Base-by-base conservation (phyloP, 2,329 filamentous ascomycete genomes). In the Colletotrichum endophyticum region DNA sequence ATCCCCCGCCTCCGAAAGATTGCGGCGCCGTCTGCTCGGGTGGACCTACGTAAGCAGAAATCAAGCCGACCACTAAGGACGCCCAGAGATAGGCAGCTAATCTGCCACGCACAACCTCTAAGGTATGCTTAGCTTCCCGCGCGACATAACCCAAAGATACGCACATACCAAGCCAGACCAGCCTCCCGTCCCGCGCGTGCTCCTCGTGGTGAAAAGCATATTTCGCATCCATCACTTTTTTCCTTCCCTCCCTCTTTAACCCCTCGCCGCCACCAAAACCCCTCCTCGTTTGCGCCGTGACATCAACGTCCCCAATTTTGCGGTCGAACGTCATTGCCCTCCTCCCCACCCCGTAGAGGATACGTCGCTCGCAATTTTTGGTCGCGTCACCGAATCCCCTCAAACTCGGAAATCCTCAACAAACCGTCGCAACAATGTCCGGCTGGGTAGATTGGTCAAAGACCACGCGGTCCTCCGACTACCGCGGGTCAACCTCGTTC, bases 401-500 rank as follows among this genome's bases (percentile, higher is more conserved):
- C 39, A 13, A 59, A 25, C 63, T 12, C 72, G n/a, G 12, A 22
- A 66, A 66, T 5, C 34, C 8, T 36, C 15, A 25, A 68, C 32
- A 30, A 59, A 62, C 36, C 30, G 74, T 53, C 74, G 44, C 44
- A 53, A 62, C 56, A 6, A 76, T 76, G 74, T 39, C 74, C 32
- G 74, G 74, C 74, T 82, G 72, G 72, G 75, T 91, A 79, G 89
- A 91, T 81, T 89, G 87, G 86, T 87, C 86, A 79, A 92, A 92
- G 86, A 91, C 86, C 79, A 90, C 90, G 76, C 87, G 85, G 84
- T 92, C 90, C 76, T 87, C 86, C 81, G 86, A 90, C 85, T 92
- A 92, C 81, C 87, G 87, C 79, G 91, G 92, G 73, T 89, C 91
- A 66, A 88, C 88, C 81, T 95, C 95, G 66, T 99, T 99, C 85